Evolutionary conservation across 1,284 basidiomycete genomes (phyloP), one percentile per base, ranked within the genome.

Genomic region (Irpex lacteus): DNA sequence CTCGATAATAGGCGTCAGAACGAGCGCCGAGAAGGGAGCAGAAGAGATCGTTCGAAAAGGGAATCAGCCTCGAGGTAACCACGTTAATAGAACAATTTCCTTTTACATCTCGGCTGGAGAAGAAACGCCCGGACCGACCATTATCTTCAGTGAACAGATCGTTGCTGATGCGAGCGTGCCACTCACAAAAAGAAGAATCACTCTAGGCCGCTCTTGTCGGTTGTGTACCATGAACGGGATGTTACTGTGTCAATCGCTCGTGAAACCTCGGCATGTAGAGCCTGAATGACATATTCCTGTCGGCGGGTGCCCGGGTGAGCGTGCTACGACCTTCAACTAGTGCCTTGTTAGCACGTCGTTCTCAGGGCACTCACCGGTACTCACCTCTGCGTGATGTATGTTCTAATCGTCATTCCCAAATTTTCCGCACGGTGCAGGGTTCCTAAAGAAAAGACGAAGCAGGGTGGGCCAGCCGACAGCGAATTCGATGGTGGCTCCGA

Each of bases 41-140:
- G 54, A 56, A 56, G 54, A 21, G 18, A 18, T 8, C 34, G 13
- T 56, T 56, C 54, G 26, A 36, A 56, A 34, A 9, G 54, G 40
- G 40, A 15, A 44, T 26, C 54, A 56, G 34, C 54, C 54, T 56
- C 34, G 54, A 32, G 54, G 54, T 56, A 56, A 36, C 54, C 54
- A 56, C 54, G 54, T 56, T 56, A 56, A 56, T 56, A 56, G 34
- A 56, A 56, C 54, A 21, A 56, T 21, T 56, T 36, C 54, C 54
- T 56, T 56, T 56, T 56, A 13, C 54, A 21, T 56, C 54, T 56
- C 54, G 54, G 54, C 54, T 56, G 34, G 54, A 56, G 26, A 36
- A 36, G 34, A 56, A 34, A 34, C 26, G 54, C 34, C 54, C 54
- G 21, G 54, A 32, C 21, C 50, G 19, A 36, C 54, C 54, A 56